Conservation (phyloP, 306 rosid genomes). For the Cucumis melo region DNA sequence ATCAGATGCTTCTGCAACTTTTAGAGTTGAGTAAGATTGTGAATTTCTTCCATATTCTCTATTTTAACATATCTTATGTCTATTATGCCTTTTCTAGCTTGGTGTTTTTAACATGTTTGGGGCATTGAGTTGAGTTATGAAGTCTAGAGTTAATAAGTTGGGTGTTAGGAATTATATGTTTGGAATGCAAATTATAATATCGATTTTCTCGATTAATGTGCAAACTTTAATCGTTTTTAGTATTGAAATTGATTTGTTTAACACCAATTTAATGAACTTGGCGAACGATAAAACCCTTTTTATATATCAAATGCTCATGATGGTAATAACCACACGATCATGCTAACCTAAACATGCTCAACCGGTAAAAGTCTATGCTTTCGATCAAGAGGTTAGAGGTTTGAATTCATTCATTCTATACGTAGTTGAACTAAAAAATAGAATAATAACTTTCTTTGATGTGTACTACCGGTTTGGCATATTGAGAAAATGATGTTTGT, state of each 20-base stretch:
- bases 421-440: background rate
- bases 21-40: slow-evolving; percentile 13
- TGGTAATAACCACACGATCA: background rate
- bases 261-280: no score
- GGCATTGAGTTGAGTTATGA: no score
- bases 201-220: no score
- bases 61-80: background rate
- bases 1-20: slow-evolving; percentile 29
- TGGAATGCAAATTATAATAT: no score
- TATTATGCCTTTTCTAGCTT: background rate
- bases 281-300: no score
- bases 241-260: no score
- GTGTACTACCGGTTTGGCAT: background rate
- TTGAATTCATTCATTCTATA: background rate
- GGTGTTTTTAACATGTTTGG: background rate
- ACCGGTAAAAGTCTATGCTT: background rate
- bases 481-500: background rate
- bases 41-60: background rate
- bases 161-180: no score
- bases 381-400: background rate
- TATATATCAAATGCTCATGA: background rate
- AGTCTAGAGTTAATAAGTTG: no score
- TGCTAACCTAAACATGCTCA: background rate
- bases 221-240: no score
- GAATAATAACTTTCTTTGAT: background rate